These are phyloP conservation scores for Aspergillus oerlinghausenensis DNA, from an alignment of 2,329 filamentous ascomycete genomes.

Conservation along the genomic window DNA sequence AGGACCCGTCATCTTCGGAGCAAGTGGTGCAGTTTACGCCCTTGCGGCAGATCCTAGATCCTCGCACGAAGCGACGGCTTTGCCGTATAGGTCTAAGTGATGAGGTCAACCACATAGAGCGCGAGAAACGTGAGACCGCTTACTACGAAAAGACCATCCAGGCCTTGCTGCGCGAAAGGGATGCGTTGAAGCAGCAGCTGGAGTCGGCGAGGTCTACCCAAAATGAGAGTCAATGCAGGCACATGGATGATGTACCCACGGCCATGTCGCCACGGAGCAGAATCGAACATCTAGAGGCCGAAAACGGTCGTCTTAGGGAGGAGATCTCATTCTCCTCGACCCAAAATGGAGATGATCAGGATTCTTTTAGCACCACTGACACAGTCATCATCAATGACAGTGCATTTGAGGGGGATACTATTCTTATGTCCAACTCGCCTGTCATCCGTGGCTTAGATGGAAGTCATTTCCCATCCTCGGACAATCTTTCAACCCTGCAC, in stretches of 20 bases:
- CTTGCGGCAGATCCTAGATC: conserved; percentile 40
- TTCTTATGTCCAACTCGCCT: conserved; percentile 31
- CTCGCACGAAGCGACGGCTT: conserved; percentile 41
- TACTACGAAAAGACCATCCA: conserved; percentile 24
- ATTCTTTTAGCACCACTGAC: conserved; percentile 9
- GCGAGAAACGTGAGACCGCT: conserved; percentile 32
- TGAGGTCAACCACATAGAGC: conserved; percentile 42
- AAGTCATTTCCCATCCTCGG: conserved; percentile 8
- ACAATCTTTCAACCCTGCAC: conserved; percentile 15
- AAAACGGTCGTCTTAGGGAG: conserved; percentile 17
- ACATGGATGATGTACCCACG: conserved; percentile 11
- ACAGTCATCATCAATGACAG: conserved; percentile 29
- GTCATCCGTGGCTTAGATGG: conserved; percentile 19
- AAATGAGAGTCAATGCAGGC: conserved; percentile 2
- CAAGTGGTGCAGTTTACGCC: conserved; percentile 43
- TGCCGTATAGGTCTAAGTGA: conserved; percentile 43
- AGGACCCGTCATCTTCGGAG: conserved; percentile 21
- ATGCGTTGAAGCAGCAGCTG: conserved; percentile 25
- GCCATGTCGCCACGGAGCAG: conserved; percentile 15
- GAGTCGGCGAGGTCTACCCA: conserved; percentile 12
- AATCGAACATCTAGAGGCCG: conserved; percentile 17
- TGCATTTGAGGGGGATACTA: conserved; percentile 19
- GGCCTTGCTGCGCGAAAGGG: conserved; percentile 23
- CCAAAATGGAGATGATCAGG: conserved; percentile 1
- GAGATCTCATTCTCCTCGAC: conserved; percentile 15